A percentile compares a stretch with the other conserved stretches of the same genome.
These are phyloP conservation scores for Multifurca ochricompacta DNA, from an alignment of 768 basidiomycete species.

Conservation along the genomic window DNA sequence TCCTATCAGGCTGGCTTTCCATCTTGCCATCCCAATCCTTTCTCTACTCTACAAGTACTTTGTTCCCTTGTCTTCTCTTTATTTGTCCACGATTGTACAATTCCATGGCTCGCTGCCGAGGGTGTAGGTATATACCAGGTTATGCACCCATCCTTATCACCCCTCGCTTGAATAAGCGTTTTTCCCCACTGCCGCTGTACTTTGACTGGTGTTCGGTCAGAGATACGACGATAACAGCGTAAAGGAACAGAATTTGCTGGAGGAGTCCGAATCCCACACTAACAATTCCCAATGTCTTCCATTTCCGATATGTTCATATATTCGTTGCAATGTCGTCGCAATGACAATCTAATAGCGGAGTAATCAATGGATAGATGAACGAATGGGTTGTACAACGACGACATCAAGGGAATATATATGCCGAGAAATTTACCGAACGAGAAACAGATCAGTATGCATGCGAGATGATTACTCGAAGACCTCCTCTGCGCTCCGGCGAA, in stretches of 20 bases:
- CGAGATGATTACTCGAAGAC: conserved; percentile 49
- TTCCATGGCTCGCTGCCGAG: conserved; percentile 5
- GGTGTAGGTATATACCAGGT: conserved; percentile 14
- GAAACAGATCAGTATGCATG: not conserved
- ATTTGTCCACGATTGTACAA: conserved; percentile 15
- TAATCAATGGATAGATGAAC: not conserved
- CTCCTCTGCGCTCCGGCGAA: conserved; percentile 82
- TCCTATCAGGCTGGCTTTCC: not conserved
- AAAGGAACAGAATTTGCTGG: not conserved
- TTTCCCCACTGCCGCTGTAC: not conserved
- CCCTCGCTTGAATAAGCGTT: not conserved
- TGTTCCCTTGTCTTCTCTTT: not conserved
- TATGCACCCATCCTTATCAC: not conserved
- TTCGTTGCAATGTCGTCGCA: too few species aligned
- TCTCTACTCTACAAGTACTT: conserved; percentile 5
- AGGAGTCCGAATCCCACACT: not conserved
- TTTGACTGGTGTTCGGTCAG: not conserved
- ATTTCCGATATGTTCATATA: not conserved
- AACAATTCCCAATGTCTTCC: not conserved
- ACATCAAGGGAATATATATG: conserved; percentile 8
- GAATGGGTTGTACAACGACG: conserved; percentile 3
- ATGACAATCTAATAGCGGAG: conserved; percentile 7
- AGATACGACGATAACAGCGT: not conserved
- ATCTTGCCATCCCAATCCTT: not conserved
- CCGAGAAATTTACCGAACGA: conserved; percentile 1